Evolutionary conservation across 225 moss, liverwort and hornwort species (phyloP), one percentile per base, ranked within the genome.

Genomic region (Lunularia cruciata): DNA sequence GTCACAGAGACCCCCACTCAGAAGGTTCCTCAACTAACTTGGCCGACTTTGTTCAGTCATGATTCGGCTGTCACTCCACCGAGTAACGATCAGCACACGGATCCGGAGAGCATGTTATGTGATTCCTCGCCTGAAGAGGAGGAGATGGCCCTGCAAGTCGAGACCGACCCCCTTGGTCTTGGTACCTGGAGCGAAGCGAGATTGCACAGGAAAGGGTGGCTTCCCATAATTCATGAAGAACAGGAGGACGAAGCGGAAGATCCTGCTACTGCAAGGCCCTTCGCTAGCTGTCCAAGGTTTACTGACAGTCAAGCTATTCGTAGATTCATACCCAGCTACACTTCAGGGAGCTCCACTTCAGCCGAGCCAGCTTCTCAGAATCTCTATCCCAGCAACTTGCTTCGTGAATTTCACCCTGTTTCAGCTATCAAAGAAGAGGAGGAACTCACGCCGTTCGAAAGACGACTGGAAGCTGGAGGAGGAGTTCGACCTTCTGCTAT

Each of bases 191-290:
- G 78, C 37, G 92, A 88, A 39, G 83, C 85, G 23, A 79, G 81
- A 46, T 72, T 93, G 3, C 88, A 86, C 71, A 85, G 79, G 46
- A 93, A 78, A 74, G 93, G 93, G 5, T 93, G 90, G 90, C 73
- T 93, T 61, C 93, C 93, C 0, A 90, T 88, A 40, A 93, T 93
- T 8, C 27, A 87, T 6, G 93, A 93, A 84, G 93, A 86, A 73
- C 86, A 90, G 61, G 90, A 83, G 79, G 83, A 75, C 7, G 78
- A 78, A 18, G 45, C 64, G 19, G 75, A 83, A 33, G 69, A 60
- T 20, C 49, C 33, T 45, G 34, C 82, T 52, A 72, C 79, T 69
- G 28, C 53, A 10, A 62, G 77, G 68, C 57, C 43, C 16, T 77
- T 47, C 15, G 52, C 68, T 23, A 76, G 81, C 64, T 72, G 75